Evolutionary conservation across 495 filamentous ascomycete species (phyloP).

Genomic region (Geoglossum glabrum): DNA sequence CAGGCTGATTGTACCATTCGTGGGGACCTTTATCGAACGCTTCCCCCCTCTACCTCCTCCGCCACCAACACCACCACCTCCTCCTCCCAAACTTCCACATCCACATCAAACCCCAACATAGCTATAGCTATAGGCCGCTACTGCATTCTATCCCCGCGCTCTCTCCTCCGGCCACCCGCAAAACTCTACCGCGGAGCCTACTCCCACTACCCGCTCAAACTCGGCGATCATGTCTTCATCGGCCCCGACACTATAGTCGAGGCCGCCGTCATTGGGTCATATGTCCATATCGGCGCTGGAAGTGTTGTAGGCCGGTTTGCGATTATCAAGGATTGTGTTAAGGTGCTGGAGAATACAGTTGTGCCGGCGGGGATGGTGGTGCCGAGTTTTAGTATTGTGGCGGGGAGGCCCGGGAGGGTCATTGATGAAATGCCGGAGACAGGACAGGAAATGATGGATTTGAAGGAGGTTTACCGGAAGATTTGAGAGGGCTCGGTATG

Average conservation of each 20-base stretch:
- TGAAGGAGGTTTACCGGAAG: slow-evolving; percentile 4
- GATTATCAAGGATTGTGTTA: slow-evolving; percentile 78
- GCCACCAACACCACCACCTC: slow-evolving; percentile 11
- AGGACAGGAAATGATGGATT: slow-evolving; percentile 14
- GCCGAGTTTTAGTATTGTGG: slow-evolving; percentile 71
- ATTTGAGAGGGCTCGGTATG: neutral
- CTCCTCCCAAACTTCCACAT: slow-evolving; percentile 14
- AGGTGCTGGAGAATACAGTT: slow-evolving; percentile 62
- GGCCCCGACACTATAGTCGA: slow-evolving; percentile 53
- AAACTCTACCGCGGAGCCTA: slow-evolving; percentile 17
- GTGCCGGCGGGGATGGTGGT: slow-evolving; percentile 80
- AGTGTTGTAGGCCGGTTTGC: slow-evolving; percentile 63
- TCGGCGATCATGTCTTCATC: slow-evolving; percentile 83
- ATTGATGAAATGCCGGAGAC: slow-evolving; percentile 77
- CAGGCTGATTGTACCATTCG: slow-evolving; percentile 80
- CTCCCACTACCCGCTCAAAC: slow-evolving; percentile 67
- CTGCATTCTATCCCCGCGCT: slow-evolving; percentile 58
- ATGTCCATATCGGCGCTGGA: slow-evolving; percentile 62
- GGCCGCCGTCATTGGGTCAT: slow-evolving; percentile 56
- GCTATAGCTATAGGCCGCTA: slow-evolving; percentile 78
- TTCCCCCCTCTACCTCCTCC: slow-evolving; percentile 20
- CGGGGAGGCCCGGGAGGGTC: slow-evolving; percentile 58
- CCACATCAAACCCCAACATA: slow-evolving; percentile 28
- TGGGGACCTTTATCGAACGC: slow-evolving; percentile 58
- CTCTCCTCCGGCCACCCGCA: slow-evolving; percentile 50